Evolutionary conservation across 2,329 filamentous ascomycete species (phyloP), one percentile per base, ranked within the genome.

Genomic region (Aspergillus aculeatinus): DNA sequence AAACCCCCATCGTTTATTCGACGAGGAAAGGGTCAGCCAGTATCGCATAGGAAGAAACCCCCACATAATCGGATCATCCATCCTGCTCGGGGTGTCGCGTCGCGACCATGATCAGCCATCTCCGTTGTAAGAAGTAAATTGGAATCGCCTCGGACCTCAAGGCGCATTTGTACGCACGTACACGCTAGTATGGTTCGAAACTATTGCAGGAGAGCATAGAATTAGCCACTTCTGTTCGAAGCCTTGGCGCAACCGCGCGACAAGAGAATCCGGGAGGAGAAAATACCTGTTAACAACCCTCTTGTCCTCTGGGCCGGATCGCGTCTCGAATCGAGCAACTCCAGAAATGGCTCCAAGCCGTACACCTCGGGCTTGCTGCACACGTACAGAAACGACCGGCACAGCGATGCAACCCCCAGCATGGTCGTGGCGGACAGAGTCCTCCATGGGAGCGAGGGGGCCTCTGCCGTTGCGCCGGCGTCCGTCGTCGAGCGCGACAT

Each of bases 21-120:
- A 77, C 7, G 71, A 72, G 58, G 84, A 81, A 21, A 90, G 86
- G 60, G 88, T 86, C 70, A 90, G 87, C 65, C 85, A 80, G 71
- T 95, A 91, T 53, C 84, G 83, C 50, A 91, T 75, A 1, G 95
- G 95, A 4, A 99, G 80, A 39, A 92, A 86, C 19, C 94, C 95
- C 94, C 94, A 99, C 67, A 97, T 87, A 60, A 98, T 79, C 27
- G 95, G 95, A 78, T 99, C 95, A 77, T 99, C 95, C 68, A 98
- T 80, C 60, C 94, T 97, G 74, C 65, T 67, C 54, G 65, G 64
- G 56, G 33, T 35, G 11, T 12, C 33, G 33, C 27, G 58, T 67
- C 59, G 59, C 62, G 65, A 63, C 64, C 60, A 63, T 58, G 60
- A 71, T 71, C 70, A 74, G 71, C 63, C 54, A 44, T 58, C 60